These are phyloP conservation scores for Mentha longifolia DNA, from an alignment of 257 asterid species.

Conservation along the genomic window DNA sequence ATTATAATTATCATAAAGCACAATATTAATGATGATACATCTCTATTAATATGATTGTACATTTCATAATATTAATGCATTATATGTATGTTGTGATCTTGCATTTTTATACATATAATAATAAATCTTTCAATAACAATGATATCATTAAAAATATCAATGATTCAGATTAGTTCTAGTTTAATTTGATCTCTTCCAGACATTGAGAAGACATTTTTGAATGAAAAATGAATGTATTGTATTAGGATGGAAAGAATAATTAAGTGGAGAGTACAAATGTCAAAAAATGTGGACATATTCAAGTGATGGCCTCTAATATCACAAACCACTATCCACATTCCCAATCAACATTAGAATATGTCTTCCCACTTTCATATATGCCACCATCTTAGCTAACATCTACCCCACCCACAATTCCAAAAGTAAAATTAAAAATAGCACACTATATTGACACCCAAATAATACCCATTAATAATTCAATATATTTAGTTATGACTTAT, in stretches of 20 bases:
- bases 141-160: too few relatives aligned
- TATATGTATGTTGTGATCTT: too few relatives aligned
- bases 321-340: constrained; percentile 31
- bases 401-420: constrained; percentile 31
- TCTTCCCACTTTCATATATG: constrained; percentile 21
- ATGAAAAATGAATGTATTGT: not conserved
- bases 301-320: constrained; percentile 36
- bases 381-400: constrained; percentile 24
- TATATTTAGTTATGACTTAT: not conserved
- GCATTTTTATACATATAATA: too few relatives aligned
- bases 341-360: constrained; percentile 21
- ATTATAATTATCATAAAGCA: too few relatives aligned
- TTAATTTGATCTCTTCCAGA: too few relatives aligned
- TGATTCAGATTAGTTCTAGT: too few relatives aligned
- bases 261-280: constrained; percentile 27
- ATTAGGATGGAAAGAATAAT: not conserved
- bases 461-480: not conserved
- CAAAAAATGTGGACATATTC: constrained; percentile 30
- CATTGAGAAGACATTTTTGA: constrained; percentile 11
- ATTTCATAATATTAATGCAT: too few relatives aligned
- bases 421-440: not conserved
- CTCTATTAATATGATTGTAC: too few relatives aligned
- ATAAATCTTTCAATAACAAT: too few relatives aligned
- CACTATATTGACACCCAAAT: not conserved
- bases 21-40: too few relatives aligned